Evolutionary conservation across 495 filamentous ascomycete genomes (phyloP).

Genomic region (Lasiosphaeris hirsuta): DNA sequence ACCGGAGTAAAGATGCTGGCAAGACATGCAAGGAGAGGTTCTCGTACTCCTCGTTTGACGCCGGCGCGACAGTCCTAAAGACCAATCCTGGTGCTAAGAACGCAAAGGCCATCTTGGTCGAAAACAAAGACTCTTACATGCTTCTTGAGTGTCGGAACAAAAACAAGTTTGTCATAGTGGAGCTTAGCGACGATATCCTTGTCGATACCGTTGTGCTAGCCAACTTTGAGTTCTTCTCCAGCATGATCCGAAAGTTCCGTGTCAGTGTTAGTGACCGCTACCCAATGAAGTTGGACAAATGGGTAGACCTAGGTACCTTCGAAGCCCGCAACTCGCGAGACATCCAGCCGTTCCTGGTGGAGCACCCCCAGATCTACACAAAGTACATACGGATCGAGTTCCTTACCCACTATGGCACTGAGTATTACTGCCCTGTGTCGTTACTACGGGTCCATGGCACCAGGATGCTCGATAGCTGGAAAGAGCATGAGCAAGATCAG

Average conservation of each 20-base stretch:
- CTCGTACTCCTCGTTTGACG: slow-evolving; percentile 96
- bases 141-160: slow-evolving; percentile 80
- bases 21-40: slow-evolving; percentile 88
- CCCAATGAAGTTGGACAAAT: slow-evolving; percentile 86
- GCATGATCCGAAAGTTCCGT: slow-evolving; percentile 86
- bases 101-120: slow-evolving; percentile 79
- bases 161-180: slow-evolving; percentile 92
- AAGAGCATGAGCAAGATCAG: slow-evolving; percentile 60
- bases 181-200: slow-evolving; percentile 83
- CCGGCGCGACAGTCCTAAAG: slow-evolving; percentile 90
- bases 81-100: slow-evolving; percentile 80
- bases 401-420: slow-evolving; percentile 88
- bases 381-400: slow-evolving; percentile 90
- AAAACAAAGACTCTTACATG: slow-evolving; percentile 99
- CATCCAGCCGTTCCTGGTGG: slow-evolving; percentile 87
- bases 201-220: slow-evolving; percentile 94
- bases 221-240: slow-evolving; percentile 98
- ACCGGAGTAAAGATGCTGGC: slow-evolving; percentile 84
- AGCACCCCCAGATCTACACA: slow-evolving; percentile 93
- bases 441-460: slow-evolving; percentile 89
- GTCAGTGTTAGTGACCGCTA: slow-evolving; percentile 91
- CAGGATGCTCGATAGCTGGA: slow-evolving; percentile 92
- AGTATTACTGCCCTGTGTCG: slow-evolving; percentile 93
- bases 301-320: slow-evolving; percentile 84
- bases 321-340: slow-evolving; percentile 88